A percentile compares a stretch with the other conserved stretches of the same genome.
phyloP scores from a whole-genome alignment of 2,329 filamentous ascomycete genomes.

The Fusarium succisae region DNA sequence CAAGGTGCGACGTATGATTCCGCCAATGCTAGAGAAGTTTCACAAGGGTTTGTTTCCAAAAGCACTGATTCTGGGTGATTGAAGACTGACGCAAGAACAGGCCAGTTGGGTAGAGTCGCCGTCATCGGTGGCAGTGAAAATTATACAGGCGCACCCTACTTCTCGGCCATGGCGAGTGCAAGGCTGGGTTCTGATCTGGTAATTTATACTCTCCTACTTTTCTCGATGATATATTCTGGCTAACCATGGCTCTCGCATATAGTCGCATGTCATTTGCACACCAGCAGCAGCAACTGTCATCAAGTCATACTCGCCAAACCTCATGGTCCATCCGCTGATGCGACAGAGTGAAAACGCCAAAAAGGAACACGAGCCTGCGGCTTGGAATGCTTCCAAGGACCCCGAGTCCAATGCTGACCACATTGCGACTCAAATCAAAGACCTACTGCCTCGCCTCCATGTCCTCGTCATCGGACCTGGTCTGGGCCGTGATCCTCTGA shows the following conservation, averaged over 20 bases:
- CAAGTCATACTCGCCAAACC: constrained; percentile 96
- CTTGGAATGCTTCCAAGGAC: constrained; percentile 38
- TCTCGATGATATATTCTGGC: neutral
- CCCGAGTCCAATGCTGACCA: constrained; percentile 64
- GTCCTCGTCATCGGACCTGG: constrained; percentile 94
- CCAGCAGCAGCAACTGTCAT: constrained; percentile 87
- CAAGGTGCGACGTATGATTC: constrained; percentile 89
- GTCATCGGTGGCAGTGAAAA: constrained; percentile 96
- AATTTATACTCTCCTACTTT: constrained; percentile 38
- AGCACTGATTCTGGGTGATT: neutral
- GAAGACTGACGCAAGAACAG: constrained; percentile 56
- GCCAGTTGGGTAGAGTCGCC: constrained; percentile 88
- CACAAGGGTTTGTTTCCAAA: constrained; percentile 78
- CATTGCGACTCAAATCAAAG: constrained; percentile 75
- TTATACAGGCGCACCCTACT: constrained; percentile 97
- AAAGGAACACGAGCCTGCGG: constrained; percentile 54
- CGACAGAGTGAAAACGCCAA: constrained; percentile 68
- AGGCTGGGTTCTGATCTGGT: constrained; percentile 92
- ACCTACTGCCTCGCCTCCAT: constrained; percentile 86
- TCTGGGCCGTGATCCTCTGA: constrained; percentile 86
- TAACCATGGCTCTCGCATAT: neutral
- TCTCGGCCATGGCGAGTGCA: constrained; percentile 96
- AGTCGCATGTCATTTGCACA: constrained; percentile 97
- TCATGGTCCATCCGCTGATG: constrained; percentile 98
- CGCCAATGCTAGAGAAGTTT: constrained; percentile 93